Evolutionary conservation across 306 rosid species (phyloP), one percentile per base, ranked within the genome.

Genomic region (Trifolium pratense): DNA sequence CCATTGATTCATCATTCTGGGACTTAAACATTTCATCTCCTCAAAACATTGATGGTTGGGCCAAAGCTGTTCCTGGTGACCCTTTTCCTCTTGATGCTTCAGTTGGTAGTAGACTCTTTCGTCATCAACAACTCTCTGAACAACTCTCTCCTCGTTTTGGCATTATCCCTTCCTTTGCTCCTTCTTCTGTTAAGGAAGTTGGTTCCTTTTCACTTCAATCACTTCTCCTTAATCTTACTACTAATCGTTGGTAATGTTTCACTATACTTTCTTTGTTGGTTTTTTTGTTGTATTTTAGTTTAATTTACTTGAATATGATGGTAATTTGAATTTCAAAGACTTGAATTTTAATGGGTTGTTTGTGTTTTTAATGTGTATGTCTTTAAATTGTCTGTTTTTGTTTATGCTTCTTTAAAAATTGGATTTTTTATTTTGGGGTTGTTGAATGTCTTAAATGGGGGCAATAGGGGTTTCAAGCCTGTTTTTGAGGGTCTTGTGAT

Each of bases 1-100:
- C 94, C 55, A 93, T 93, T 86, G 98, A 91, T 78, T 89, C 97
- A 0, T 71, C 90, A 17, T 93, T 91, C 83, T 85, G 92, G 94
- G 94, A 91, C 74, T 52, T 84, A 49, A 86, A 91, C 73, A 74
- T 91, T 14, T 73, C 96, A 0, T 83, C 98, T 0, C 89, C 98
- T 64, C 96, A 69, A 31, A 68, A 72, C 76, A 81, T 89, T 3
- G 89, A 87, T 11, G 97, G 96, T 14, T 46, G 82, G 12, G 94
- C 86, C 45, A 89, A 88, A 78, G 74, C 79, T 48, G 79, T 93
- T 3, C 97, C 97, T 0, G 96, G 92, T 15, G 87, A 83, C 56
- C 90, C 98, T 0, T 62, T 89, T 46, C 97, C 98, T 21, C 70
- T 86, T 36, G 97, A 93, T 51, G 90, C 76, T 0, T 78, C 92